Conservation (phyloP, 1,284 basidiomycete species). For the Exobasidium cylindrosporum region DNA sequence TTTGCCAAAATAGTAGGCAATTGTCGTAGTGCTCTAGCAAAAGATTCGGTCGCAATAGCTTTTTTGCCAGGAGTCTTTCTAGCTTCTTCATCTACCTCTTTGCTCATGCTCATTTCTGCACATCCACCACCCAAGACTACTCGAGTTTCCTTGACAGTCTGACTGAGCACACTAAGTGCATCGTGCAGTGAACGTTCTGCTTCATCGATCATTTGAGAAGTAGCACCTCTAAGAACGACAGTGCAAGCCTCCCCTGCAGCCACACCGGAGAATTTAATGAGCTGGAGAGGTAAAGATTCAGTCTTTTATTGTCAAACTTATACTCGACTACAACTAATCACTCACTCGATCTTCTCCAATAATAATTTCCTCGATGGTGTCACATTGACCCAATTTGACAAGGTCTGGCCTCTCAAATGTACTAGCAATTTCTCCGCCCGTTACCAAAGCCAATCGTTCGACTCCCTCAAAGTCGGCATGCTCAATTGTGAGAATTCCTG, state of each 20-base stretch:
- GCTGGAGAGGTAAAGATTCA: conserved; percentile 24
- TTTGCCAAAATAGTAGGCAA: conserved; percentile 96
- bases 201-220: conserved; percentile 98
- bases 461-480: conserved; percentile 99
- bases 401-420: conserved; percentile 92
- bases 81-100: conserved; percentile 84
- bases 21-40: conserved; percentile 79
- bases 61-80: conserved; percentile 86
- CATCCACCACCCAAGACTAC: conserved; percentile 93
- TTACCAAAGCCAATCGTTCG: conserved; percentile 89
- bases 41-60: conserved; percentile 89
- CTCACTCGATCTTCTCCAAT: conserved; percentile 88
- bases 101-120: conserved; percentile 96
- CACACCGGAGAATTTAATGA: conserved; percentile 98
- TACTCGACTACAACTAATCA: too few relatives aligned
- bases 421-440: conserved; percentile 93
- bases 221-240: conserved; percentile 92
- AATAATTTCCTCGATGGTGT: conserved; percentile 96
- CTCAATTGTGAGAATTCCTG: conserved; percentile 93
- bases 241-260: conserved; percentile 99
- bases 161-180: conserved; percentile 91
- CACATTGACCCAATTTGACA: conserved; percentile 89
- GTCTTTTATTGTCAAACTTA: neutral
- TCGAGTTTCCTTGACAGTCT: conserved; percentile 95
- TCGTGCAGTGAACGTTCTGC: conserved; percentile 97